These are phyloP conservation scores for Lasiosphaeris hirsuta DNA, from an alignment of 495 filamentous ascomycete genomes.

Conservation along the genomic window DNA sequence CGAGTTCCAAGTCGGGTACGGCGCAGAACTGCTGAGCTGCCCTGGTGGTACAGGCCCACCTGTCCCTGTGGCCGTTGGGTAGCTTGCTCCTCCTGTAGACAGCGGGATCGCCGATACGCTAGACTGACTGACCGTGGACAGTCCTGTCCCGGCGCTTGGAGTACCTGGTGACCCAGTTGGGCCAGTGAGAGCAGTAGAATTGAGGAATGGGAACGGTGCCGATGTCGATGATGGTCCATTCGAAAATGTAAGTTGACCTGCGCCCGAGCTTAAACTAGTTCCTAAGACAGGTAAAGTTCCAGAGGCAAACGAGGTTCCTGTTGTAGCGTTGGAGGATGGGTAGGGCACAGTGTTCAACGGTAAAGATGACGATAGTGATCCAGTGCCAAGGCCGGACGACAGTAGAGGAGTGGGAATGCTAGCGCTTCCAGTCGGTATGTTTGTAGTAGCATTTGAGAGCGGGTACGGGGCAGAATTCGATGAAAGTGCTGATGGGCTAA, in stretches of 20 bases:
- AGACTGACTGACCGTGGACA: background rate
- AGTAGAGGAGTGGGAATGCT: background rate
- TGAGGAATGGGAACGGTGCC: constrained; percentile 26
- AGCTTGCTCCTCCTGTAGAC: background rate
- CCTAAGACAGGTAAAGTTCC: constrained; percentile 9
- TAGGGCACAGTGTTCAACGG: constrained; percentile 16
- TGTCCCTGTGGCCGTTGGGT: background rate
- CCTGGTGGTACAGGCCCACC: background rate
- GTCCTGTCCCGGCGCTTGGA: background rate
- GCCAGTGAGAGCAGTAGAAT: constrained; percentile 18
- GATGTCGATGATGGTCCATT: constrained; percentile 13
- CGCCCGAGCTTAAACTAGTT: background rate
- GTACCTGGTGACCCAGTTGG: constrained; percentile 16
- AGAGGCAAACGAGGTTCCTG: constrained; percentile 7
- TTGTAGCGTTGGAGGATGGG: constrained; percentile 20
- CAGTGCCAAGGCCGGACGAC: constrained; percentile 1
- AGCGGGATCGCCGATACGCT: background rate
- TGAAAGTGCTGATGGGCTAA: background rate
- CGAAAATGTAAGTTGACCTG: background rate
- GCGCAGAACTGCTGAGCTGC: constrained; percentile 10
- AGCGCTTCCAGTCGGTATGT: background rate
- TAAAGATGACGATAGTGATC: background rate
- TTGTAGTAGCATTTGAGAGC: constrained; percentile 19
- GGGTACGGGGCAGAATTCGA: constrained; percentile 19
- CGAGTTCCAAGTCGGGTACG: constrained; percentile 21